Evolutionary conservation across 192 early-diverging fungal species (phyloP).

Genomic region (Oehlia diaphana): DNA sequence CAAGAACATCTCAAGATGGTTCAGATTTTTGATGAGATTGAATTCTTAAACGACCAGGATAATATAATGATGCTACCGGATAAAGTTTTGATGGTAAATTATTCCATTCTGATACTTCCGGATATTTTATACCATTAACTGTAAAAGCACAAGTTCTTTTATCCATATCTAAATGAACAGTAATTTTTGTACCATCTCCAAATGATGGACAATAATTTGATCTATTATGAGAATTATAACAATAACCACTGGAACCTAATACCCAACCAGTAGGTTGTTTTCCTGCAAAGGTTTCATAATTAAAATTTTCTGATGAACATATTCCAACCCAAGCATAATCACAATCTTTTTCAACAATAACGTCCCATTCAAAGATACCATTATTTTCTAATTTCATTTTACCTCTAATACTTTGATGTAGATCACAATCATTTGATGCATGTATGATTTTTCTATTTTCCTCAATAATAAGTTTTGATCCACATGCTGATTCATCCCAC

Average conservation of each 20-base stretch:
- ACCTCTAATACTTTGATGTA: background rate
- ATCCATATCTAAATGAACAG: conserved; percentile 28
- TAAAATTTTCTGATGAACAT: background rate
- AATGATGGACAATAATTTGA: conserved; percentile 5
- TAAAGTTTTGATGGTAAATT: conserved; percentile 28
- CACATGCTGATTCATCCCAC: background rate
- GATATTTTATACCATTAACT: conserved; percentile 24
- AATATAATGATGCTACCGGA: background rate
- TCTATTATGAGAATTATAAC: background rate
- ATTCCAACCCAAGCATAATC: background rate
- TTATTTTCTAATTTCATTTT: background rate
- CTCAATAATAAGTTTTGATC: background rate
- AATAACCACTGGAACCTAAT: background rate
- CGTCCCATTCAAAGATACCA: conserved; percentile 16
- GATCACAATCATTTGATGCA: background rate
- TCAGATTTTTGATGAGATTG: background rate
- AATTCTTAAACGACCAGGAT: background rate
- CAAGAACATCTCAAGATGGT: no score
- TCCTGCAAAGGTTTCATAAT: background rate
- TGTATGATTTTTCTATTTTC: background rate
- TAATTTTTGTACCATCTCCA: background rate
- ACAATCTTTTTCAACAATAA: conserved; percentile 1
- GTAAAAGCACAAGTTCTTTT: conserved; percentile 13
- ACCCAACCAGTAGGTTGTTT: background rate
- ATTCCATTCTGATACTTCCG: background rate